Percentiles rank a stretch among this genome's conserved stretches.
These are phyloP conservation scores for Trichoderma breve DNA, from an alignment of 2,329 filamentous ascomycete genomes.

Conservation along the genomic window DNA sequence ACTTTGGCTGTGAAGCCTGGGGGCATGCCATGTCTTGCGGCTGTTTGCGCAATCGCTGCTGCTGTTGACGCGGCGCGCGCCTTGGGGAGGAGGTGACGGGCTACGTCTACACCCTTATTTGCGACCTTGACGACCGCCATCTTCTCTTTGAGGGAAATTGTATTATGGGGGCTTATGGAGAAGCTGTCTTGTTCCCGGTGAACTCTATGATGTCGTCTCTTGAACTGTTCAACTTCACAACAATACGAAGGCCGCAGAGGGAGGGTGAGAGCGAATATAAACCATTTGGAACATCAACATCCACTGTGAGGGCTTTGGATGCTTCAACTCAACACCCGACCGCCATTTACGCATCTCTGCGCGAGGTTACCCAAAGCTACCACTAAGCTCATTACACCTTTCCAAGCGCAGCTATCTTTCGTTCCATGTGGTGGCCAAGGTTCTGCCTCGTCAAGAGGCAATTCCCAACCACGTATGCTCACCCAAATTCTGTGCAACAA, in stretches of 20 bases:
- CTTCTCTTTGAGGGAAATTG: background rate
- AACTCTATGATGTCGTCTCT: background rate
- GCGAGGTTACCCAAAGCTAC: background rate
- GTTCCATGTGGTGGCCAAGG: background rate
- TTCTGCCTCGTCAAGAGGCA: background rate
- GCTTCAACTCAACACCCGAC: background rate
- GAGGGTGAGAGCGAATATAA: background rate
- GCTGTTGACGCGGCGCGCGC: slow-evolving; percentile 8
- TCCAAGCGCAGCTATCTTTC: background rate
- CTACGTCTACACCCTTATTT: background rate
- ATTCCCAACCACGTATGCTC: background rate
- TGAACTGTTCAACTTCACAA: background rate
- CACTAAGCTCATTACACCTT: background rate
- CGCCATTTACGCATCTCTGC: background rate
- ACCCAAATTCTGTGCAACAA: background rate
- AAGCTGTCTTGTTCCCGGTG: background rate
- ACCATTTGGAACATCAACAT: background rate
- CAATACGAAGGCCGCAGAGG: background rate
- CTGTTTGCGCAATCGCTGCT: background rate
- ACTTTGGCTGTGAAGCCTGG: slow-evolving; percentile 29
- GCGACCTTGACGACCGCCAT: slow-evolving; percentile 2
- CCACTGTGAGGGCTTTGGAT: background rate
- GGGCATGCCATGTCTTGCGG: slow-evolving; percentile 25
- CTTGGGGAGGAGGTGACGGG: slow-evolving; percentile 2
- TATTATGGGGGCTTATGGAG: background rate